phyloP scores from a whole-genome alignment of 148 eudicot species.

The Nyssa sinensis region DNA sequence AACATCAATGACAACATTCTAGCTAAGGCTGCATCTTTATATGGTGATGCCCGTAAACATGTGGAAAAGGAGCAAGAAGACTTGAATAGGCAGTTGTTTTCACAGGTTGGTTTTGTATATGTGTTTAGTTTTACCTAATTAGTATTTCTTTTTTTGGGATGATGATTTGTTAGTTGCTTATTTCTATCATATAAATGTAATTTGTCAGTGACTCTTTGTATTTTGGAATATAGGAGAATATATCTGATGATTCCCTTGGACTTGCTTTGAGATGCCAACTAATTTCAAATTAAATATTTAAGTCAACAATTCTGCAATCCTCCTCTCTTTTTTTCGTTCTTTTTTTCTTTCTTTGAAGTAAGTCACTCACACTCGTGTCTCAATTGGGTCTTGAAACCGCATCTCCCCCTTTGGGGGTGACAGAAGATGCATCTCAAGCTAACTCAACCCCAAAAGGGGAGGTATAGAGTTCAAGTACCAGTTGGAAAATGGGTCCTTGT shows the following conservation, averaged over 20 bases:
- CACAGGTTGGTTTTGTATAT: conserved; percentile 52
- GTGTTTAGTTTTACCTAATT: background rate
- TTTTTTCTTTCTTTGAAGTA: too few species aligned
- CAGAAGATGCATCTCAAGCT: too few species aligned
- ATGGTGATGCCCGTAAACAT: conserved; percentile 95
- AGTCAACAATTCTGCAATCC: background rate
- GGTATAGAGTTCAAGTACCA: too few species aligned
- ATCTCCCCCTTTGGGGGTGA: too few species aligned
- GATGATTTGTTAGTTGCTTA: background rate
- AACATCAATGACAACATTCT: conserved; percentile 75
- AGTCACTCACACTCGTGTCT: too few species aligned
- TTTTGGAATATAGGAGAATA: background rate
- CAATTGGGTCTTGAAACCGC: too few species aligned
- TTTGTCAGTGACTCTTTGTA: background rate
- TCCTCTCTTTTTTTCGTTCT: too few species aligned
- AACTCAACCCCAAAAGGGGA: too few species aligned
- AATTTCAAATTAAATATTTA: too few species aligned
- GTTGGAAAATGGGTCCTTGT: too few species aligned
- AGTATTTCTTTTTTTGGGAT: background rate
- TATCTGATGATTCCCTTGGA: background rate
- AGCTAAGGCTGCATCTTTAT: conserved; percentile 86
- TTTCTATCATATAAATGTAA: background rate
- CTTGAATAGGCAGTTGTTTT: conserved; percentile 53
- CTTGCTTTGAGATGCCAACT: too few species aligned
- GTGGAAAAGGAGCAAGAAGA: conserved; percentile 95